A percentile compares a stretch with the other conserved stretches of the same genome.
These are phyloP conservation scores for Tremella mesenterica DNA, from an alignment of 768 basidiomycete genomes.

Conservation along the genomic window DNA sequence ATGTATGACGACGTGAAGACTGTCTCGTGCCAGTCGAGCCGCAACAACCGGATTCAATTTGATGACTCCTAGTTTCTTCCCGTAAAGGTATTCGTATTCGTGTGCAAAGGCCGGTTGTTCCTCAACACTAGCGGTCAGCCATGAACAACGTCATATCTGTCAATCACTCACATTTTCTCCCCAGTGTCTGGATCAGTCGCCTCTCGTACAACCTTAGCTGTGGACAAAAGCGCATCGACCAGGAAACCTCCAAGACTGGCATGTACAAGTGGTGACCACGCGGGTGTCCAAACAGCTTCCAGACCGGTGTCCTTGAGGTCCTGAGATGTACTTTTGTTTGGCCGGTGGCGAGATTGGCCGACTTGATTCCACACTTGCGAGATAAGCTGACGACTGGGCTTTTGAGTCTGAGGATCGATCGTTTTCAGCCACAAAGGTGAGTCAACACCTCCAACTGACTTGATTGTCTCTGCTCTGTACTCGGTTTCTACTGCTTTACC, in stretches of 20 bases:
- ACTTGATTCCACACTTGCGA: conserved; percentile 22
- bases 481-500: conserved; percentile 83
- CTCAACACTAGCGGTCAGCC: conserved; percentile 53
- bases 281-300: conserved; percentile 44
- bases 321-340: background rate
- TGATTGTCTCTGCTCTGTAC: conserved; percentile 69
- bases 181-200: conserved; percentile 53
- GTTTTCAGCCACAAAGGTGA: conserved; percentile 30
- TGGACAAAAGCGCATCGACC: conserved; percentile 73
- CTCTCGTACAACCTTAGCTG: conserved; percentile 64
- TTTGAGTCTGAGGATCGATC: conserved; percentile 31
- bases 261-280: conserved; percentile 71
- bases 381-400: conserved; percentile 20
- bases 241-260: conserved; percentile 73
- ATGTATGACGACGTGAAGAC: conserved; percentile 62
- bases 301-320: background rate
- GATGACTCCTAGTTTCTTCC: conserved; percentile 85
- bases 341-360: conserved; percentile 7
- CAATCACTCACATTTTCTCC: conserved; percentile 57
- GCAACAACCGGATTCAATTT: conserved; percentile 72
- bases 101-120: conserved; percentile 84
- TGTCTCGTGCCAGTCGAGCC: conserved; percentile 67
- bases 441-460: conserved; percentile 44
- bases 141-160: conserved; percentile 13
- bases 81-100: conserved; percentile 85